Base-by-base conservation (phyloP, 495 filamentous ascomycete species). In the Tuber microsphaerosporum region DNA sequence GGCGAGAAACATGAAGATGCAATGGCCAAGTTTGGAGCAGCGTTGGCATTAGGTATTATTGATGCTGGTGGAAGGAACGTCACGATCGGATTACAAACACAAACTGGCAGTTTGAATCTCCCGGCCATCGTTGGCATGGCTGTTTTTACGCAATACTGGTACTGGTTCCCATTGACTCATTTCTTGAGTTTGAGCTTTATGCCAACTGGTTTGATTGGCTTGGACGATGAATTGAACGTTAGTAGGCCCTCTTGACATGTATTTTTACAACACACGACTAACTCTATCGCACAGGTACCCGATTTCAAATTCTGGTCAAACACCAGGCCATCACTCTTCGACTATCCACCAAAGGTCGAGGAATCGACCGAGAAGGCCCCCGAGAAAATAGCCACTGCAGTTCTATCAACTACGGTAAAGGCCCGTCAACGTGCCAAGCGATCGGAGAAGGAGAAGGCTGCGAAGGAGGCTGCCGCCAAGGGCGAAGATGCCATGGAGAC, bases 141-240 rank as follows among this genome's bases (percentile, higher is more conserved):
- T 61, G 92, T 99, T 42, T 99, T 99, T 86, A 95, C 93, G 10
- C 96, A 99, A 84, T 99, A 99, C 86, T 99, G 96, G 96, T 99
- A 99, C 85, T 99, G 96, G 96, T 99, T 99, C 89, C 96, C 96
- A 70, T 90, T 97, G 79, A 97, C 95, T 39, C 96, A 98, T 84
- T 99, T 99, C 89, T 85, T 99, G 34, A 94, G 94, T 0, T 87
- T 98, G 76, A 93, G 92, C 82, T 97, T 98, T 83, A 91, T 92
- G 12, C 96, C 96, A 0, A 98, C 96, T 14, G 92, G 94, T 1
- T 92, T 99, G 81, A 97, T 97, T 75, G 94, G 91, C 70, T 89
- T 99, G 34, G 94, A 98, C 83, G 90, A 94, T 82, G 92, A 97
- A 81, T 88, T 99, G 5, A 93, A 81, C 69, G 81, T 82, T 70